A percentile compares a stretch with the other conserved stretches of the same genome.
Conservation (phyloP, 192 early-diverging fungal genomes). For the Linnemannia zychae region DNA sequence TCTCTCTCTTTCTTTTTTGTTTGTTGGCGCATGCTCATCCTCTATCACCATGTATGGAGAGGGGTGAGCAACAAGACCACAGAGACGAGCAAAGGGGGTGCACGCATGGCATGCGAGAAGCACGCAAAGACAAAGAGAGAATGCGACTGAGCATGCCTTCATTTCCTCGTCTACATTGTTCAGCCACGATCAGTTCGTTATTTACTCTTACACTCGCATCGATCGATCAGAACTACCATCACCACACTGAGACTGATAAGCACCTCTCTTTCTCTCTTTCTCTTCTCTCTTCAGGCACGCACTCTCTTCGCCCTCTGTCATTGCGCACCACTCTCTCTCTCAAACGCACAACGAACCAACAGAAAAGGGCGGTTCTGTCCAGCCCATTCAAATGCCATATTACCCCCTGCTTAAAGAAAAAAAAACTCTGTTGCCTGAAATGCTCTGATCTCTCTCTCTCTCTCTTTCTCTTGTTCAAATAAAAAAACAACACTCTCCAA, state of each 20-base stretch:
- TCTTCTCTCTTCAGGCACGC: neutral
- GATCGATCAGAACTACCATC: neutral
- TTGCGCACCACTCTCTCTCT: neutral
- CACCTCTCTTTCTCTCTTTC: neutral
- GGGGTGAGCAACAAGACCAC: neutral
- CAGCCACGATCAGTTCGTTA: neutral
- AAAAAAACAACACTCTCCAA: neutral
- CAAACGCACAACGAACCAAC: neutral
- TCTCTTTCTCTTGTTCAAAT: neutral
- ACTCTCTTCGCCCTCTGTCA: neutral
- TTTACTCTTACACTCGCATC: neutral
- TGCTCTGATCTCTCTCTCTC: neutral
- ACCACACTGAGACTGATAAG: neutral
- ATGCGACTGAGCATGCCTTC: too few species aligned
- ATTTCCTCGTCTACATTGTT: too few species aligned
- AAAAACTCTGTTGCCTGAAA: neutral
- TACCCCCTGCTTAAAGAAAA: neutral
- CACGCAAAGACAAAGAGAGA: too few species aligned
- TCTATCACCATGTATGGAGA: neutral
- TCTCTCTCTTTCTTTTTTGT: neutral
- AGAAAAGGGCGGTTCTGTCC: neutral
- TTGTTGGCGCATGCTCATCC: conserved; percentile 2
- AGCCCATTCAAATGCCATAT: neutral
- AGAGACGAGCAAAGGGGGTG: neutral
- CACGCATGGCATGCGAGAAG: too few species aligned